phyloP scores from a whole-genome alignment of 176 grass and related monocot genomes.

The Oryza meyeriana region DNA sequence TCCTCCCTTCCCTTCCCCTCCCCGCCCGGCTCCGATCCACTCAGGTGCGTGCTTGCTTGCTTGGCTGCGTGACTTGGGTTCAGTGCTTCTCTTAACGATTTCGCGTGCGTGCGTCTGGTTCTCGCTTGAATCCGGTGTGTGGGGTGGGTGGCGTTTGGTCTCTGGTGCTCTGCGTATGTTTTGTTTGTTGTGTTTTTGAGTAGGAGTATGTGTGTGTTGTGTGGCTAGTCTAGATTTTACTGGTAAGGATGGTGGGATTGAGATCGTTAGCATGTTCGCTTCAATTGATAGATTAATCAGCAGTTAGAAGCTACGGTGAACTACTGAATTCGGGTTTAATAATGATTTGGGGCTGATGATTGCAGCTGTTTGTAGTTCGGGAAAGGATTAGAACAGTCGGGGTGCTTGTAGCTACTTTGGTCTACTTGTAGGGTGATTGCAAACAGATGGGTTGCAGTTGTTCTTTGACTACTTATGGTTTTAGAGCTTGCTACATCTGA shows the following conservation, averaged over 20 bases:
- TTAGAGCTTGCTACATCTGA: background rate
- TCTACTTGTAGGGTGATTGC: background rate
- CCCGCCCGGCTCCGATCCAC: background rate
- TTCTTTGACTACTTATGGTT: background rate
- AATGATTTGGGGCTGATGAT: background rate
- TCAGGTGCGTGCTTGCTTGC: slow-evolving; percentile 31
- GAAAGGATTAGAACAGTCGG: too few relatives aligned
- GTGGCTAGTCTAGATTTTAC: background rate
- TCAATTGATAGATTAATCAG: background rate
- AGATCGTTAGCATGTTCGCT: background rate
- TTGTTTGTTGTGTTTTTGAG: background rate
- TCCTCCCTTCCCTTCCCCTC: background rate
- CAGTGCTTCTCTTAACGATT: background rate
- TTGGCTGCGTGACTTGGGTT: background rate
- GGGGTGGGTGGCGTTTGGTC: background rate
- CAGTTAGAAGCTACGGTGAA: background rate
- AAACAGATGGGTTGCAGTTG: background rate
- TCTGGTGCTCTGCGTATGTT: background rate
- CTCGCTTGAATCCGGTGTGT: background rate
- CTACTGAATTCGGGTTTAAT: background rate
- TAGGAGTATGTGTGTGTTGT: background rate
- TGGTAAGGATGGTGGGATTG: background rate
- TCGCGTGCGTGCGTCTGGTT: background rate
- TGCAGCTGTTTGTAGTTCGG: background rate
- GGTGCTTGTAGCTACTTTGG: background rate